These are phyloP conservation scores for Macrocybe gigantea DNA, from an alignment of 768 basidiomycete species.

Conservation along the genomic window DNA sequence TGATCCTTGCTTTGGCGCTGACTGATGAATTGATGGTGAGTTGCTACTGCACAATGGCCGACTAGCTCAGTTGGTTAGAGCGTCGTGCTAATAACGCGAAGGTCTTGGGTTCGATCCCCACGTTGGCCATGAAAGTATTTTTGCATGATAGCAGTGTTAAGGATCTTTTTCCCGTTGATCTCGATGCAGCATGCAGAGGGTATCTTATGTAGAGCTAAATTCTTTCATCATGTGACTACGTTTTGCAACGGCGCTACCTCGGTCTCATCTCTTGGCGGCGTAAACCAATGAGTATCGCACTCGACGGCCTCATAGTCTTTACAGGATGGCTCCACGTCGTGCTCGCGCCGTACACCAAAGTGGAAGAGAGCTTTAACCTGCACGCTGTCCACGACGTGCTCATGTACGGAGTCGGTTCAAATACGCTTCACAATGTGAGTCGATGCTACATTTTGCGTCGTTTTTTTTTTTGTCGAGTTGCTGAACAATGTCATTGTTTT, in stretches of 20 bases:
- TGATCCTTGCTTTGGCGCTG: too few species aligned
- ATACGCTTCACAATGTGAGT: constrained; percentile 44
- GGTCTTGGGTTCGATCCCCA: constrained; percentile 68
- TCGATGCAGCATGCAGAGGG: too few species aligned
- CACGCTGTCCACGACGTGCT: constrained; percentile 89
- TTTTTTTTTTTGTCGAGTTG: neutral
- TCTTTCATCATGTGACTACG: too few species aligned
- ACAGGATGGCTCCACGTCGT: constrained; percentile 64
- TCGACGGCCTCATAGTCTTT: constrained; percentile 47
- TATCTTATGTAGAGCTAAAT: too few species aligned
- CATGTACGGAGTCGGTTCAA: constrained; percentile 55
- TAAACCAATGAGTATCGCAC: constrained; percentile 10
- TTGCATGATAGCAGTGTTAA: too few species aligned
- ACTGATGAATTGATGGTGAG: too few species aligned
- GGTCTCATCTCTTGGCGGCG: neutral
- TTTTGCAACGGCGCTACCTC: too few species aligned
- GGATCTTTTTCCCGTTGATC: too few species aligned
- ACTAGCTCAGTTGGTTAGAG: constrained; percentile 86
- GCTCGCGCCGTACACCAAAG: constrained; percentile 87
- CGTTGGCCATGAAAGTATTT: constrained; percentile 34
- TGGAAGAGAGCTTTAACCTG: constrained; percentile 95
- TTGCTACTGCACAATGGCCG: constrained; percentile 32
- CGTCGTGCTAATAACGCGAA: constrained; percentile 77
- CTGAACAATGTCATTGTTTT: constrained; percentile 2
- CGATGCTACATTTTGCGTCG: too few species aligned